Evolutionary conservation across 129 eudicot genomes (phyloP), one percentile per base, ranked within the genome.

Genomic region (Lactuca sativa): DNA sequence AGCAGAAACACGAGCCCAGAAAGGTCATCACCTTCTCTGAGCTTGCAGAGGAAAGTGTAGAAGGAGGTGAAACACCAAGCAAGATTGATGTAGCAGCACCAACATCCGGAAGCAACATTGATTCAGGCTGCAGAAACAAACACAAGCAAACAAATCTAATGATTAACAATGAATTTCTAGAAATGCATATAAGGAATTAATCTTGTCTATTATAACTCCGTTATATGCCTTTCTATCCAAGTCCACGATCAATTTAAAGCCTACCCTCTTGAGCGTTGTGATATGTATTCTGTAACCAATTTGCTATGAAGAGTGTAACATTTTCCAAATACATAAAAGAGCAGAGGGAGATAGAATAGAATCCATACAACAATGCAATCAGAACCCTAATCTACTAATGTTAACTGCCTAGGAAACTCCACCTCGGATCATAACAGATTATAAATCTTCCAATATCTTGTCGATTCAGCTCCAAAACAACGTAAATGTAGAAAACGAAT

Each of bases 21-120:
- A 64, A 40, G 55, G n/a, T 21, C 48, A 70, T 34, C 56, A 88
- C 96, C 96, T 83, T 88, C 36, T 75, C 67, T 70, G 92, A 88
- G 78, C 89, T 81, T 63, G 74, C 72, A 75, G 80, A 72, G 34
- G 89, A 66, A 44, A 88, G 83, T 32, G 80, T 78, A 65, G 82
- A 56, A 75, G 86, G 79, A 41, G 96, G 96, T 64, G 90, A 76
- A 74, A 82, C 71, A 32, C 90, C 95, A 74, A 88, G 84, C 82
- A 88, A 77, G 57, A 88, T 85, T 9, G 95, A 84, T 62, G 82
- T 84, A 62, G 81, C 74, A 77, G 90, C 88, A 79, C 87, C 82
- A 73, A 84, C 73, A 75, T 87, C 95, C 14, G 81, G 64, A 44
- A 81, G 85, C 48, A 79, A 76, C 76, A 88, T 49, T 25, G 74